These are phyloP conservation scores for Adansonia rubrostipa DNA, from an alignment of 441 rosid species.

Conservation along the genomic window DNA sequence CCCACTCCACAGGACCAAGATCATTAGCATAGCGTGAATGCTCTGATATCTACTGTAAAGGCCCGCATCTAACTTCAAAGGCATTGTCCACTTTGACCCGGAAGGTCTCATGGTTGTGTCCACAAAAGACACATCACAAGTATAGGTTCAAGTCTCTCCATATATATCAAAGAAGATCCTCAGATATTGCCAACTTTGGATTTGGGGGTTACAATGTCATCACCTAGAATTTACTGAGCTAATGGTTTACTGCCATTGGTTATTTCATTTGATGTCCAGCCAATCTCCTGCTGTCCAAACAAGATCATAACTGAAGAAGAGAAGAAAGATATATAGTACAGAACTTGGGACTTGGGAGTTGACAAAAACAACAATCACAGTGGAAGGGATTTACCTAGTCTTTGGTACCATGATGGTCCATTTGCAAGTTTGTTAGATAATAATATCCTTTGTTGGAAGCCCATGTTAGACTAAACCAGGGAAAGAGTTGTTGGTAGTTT, in stretches of 20 bases:
- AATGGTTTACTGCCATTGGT: neutral
- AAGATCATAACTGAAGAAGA: neutral
- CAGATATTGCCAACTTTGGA: neutral
- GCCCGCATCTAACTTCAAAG: neutral
- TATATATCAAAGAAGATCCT: neutral
- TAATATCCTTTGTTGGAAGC: neutral
- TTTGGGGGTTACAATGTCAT: neutral
- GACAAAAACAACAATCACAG: neutral
- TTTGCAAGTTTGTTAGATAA: neutral
- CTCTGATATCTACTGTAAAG: neutral
- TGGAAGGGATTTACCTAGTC: neutral
- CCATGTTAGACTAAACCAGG: neutral
- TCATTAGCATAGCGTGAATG: neutral
- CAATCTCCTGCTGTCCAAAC: neutral
- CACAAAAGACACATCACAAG: neutral
- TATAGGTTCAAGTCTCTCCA: neutral
- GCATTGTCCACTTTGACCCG: neutral
- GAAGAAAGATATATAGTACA: neutral
- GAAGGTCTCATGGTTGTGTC: neutral
- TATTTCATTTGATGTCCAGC: neutral
- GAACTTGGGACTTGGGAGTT: neutral
- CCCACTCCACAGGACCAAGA: neutral
- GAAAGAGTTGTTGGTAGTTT: neutral
- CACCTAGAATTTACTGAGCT: neutral
- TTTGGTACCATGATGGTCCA: neutral